These are phyloP conservation scores for Prunus salicina DNA, from an alignment of 306 rosid genomes.

Conservation along the genomic window DNA sequence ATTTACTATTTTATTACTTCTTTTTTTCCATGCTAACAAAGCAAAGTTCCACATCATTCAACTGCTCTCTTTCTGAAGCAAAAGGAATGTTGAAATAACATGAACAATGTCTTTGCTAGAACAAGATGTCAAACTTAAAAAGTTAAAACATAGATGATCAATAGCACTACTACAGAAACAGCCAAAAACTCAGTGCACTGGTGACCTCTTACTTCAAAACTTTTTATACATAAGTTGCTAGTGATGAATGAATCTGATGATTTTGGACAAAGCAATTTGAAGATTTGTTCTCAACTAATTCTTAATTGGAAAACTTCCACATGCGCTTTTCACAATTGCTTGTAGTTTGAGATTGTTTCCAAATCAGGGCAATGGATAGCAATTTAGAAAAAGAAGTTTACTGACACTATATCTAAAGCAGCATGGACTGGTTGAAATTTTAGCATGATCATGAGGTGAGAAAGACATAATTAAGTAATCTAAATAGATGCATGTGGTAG, in stretches of 20 bases:
- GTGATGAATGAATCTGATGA: neutral
- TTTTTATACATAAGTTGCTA: neutral
- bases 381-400: neutral
- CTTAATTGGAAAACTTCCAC: neutral
- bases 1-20: neutral
- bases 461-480: neutral
- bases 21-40: neutral
- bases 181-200: neutral
- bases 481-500: neutral
- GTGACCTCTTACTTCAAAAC: neutral
- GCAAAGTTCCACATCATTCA: neutral
- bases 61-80: neutral
- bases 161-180: neutral
- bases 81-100: neutral
- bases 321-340: neutral
- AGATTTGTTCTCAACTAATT: neutral
- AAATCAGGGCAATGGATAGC: neutral
- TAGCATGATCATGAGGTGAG: neutral
- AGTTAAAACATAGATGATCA: neutral
- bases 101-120: neutral
- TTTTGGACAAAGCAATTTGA: neutral
- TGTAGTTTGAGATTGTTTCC: neutral
- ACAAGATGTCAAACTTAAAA: conserved; percentile 1
- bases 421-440: conserved; percentile 6
- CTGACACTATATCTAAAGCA: no score